A percentile compares a stretch with the other conserved stretches of the same genome.
phyloP scores from a whole-genome alignment of 768 basidiomycete species.

The Tricholoma hemisulphureum region DNA sequence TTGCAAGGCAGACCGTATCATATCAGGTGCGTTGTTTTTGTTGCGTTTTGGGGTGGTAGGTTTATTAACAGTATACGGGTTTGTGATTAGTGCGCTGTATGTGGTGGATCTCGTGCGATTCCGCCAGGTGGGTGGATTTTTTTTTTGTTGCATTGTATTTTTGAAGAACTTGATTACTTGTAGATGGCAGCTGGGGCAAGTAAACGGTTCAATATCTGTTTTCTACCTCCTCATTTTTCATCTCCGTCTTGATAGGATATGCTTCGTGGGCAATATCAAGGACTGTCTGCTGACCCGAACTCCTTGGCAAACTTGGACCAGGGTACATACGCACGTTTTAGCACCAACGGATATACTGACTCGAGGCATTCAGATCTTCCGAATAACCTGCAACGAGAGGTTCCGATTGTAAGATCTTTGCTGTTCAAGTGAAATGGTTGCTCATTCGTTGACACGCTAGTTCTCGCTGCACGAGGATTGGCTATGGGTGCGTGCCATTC shows the following conservation, averaged over 20 bases:
- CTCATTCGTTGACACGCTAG: conserved; percentile 36
- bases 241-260: conserved; percentile 56
- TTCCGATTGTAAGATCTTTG: conserved; percentile 77
- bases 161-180: background rate
- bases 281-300: conserved; percentile 89
- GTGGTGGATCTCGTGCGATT: conserved; percentile 95
- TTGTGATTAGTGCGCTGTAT: conserved; percentile 76
- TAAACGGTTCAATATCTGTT: background rate
- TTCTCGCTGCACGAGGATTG: conserved; percentile 89
- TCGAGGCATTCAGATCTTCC: conserved; percentile 69
- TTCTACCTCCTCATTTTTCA: background rate
- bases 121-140: conserved; percentile 79
- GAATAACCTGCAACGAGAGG: conserved; percentile 88
- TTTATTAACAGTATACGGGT: background rate
- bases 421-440: background rate
- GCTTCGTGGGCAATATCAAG: conserved; percentile 88
- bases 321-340: conserved; percentile 42
- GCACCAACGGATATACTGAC: background rate
- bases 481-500: conserved; percentile 73
- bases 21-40: conserved; percentile 66
- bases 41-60: background rate
- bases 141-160: background rate
- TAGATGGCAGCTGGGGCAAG: conserved; percentile 54
- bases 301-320: conserved; percentile 95
- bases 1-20: conserved; percentile 86